Evolutionary conservation across 2,329 filamentous ascomycete species (phyloP).

Genomic region (Colletotrichum eleusines): DNA sequence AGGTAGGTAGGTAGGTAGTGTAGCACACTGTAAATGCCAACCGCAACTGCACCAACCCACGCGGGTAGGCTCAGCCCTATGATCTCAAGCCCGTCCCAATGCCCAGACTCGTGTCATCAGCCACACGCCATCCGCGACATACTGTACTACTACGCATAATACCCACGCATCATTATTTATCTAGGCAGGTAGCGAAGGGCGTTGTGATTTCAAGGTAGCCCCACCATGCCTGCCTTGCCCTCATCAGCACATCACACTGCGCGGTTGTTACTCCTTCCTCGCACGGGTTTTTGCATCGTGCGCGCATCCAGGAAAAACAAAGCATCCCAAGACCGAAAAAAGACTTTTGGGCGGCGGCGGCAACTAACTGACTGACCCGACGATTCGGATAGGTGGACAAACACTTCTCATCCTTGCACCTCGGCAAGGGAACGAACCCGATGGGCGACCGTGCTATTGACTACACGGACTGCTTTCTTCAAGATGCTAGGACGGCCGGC

Average conservation of each 20-base stretch:
- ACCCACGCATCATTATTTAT: too few relatives aligned
- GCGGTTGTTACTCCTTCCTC: background rate
- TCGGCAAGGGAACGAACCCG: background rate
- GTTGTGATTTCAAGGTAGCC: too few relatives aligned
- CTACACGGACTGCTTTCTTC: conserved; percentile 2
- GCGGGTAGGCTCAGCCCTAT: conserved; percentile 39
- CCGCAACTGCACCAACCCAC: background rate
- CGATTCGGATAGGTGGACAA: conserved; percentile 8
- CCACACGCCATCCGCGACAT: conserved; percentile 11
- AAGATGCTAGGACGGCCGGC: conserved; percentile 15
- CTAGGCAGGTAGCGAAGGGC: too few relatives aligned
- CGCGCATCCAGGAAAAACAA: conserved; percentile 13
- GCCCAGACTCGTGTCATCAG: conserved; percentile 28
- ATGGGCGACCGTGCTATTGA: background rate
- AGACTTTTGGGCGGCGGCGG: background rate
- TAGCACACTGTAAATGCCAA: background rate
- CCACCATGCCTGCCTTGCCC: too few relatives aligned
- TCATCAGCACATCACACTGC: background rate
- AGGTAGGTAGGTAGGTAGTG: too few relatives aligned
- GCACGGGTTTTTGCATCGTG: background rate
- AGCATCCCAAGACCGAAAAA: conserved; percentile 29
- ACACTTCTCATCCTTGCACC: background rate
- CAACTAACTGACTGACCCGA: conserved; percentile 16
- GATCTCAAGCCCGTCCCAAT: conserved; percentile 27
- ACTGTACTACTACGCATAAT: background rate